These are phyloP conservation scores for Globisporangium megalacanthum DNA, from an alignment of 352 stramenopile genomes.

Conservation along the genomic window DNA sequence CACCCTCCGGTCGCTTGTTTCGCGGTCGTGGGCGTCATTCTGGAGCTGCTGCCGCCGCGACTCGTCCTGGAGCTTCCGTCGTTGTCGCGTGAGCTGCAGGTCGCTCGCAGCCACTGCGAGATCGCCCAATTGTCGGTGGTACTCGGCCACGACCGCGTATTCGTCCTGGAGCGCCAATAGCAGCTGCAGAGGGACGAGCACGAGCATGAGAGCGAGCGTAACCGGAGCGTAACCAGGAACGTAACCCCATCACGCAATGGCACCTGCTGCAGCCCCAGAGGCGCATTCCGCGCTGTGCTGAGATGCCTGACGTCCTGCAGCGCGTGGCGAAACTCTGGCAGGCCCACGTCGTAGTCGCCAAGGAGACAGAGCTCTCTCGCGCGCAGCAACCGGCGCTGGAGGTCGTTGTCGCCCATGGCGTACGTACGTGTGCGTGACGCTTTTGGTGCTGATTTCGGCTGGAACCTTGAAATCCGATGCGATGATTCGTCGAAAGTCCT, in stretches of 20 bases:
- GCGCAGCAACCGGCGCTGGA: constrained; percentile 34
- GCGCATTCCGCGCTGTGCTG: constrained; percentile 15
- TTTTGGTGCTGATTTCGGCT: too few relatives aligned
- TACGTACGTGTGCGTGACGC: background rate
- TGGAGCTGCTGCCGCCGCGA: constrained; percentile 13
- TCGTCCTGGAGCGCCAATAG: constrained; percentile 46
- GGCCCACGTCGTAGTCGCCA: constrained; percentile 47
- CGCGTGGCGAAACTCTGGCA: constrained; percentile 36
- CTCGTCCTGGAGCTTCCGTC: constrained; percentile 9
- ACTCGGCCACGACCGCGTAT: constrained; percentile 40
- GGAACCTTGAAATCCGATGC: too few relatives aligned
- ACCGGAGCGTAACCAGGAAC: background rate
- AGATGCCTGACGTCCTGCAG: constrained; percentile 24
- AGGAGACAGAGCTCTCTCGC: constrained; percentile 60
- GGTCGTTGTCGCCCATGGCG: background rate
- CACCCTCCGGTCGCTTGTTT: constrained; percentile 5
- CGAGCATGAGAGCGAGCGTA: background rate
- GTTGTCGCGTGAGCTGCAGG: constrained; percentile 23
- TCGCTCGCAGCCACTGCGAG: constrained; percentile 20
- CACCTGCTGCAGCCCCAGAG: constrained; percentile 32
- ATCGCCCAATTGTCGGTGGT: constrained; percentile 36
- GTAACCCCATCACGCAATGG: too few relatives aligned
- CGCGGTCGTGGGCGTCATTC: constrained; percentile 4
- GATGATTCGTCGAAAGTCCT: too few relatives aligned
- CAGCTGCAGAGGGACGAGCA: background rate